Conservation (phyloP, 1,139 yeast genomes). For the Taiozyma sp. region DNA sequence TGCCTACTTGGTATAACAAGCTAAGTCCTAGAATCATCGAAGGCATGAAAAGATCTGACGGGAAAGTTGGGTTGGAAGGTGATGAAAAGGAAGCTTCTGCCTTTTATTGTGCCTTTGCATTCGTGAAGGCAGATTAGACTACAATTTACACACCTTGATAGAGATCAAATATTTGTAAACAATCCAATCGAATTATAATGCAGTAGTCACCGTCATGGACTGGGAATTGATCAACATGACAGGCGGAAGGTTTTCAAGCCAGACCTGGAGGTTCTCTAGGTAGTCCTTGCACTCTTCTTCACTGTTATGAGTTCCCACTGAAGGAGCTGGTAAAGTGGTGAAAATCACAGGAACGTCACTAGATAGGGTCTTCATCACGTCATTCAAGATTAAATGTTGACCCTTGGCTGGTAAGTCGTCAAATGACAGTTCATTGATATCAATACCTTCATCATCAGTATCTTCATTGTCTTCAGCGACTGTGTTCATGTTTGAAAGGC, state of each 20-base stretch:
- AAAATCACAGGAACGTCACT: constrained; percentile 60
- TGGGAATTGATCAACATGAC: constrained; percentile 79
- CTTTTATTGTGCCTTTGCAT: constrained; percentile 76
- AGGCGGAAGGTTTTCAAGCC: constrained; percentile 84
- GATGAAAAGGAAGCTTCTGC: constrained; percentile 90
- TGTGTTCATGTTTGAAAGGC: neutral
- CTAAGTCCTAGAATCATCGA: constrained; percentile 64
- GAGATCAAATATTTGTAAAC: neutral
- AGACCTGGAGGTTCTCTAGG: constrained; percentile 67
- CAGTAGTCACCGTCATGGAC: constrained; percentile 93
- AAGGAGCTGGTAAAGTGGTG: constrained; percentile 88
- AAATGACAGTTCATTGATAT: constrained; percentile 49
- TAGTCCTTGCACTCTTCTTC: constrained; percentile 70
- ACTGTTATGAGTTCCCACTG: constrained; percentile 70
- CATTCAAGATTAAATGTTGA: constrained; percentile 85
- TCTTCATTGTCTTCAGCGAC: constrained; percentile 14
- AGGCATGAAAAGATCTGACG: constrained; percentile 71
- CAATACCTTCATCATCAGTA: constrained; percentile 25
- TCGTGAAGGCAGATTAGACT: constrained; percentile 43
- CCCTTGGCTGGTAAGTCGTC: constrained; percentile 88
- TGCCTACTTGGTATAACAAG: constrained; percentile 57
- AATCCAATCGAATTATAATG: constrained; percentile 39
- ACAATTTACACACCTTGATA: constrained; percentile 5
- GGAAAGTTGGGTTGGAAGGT: constrained; percentile 83
- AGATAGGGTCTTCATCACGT: constrained; percentile 68